A percentile compares a stretch with the other conserved stretches of the same genome.
phyloP scores from a whole-genome alignment of 208 protist genomes.

The Acanthamoeba sp. region DNA sequence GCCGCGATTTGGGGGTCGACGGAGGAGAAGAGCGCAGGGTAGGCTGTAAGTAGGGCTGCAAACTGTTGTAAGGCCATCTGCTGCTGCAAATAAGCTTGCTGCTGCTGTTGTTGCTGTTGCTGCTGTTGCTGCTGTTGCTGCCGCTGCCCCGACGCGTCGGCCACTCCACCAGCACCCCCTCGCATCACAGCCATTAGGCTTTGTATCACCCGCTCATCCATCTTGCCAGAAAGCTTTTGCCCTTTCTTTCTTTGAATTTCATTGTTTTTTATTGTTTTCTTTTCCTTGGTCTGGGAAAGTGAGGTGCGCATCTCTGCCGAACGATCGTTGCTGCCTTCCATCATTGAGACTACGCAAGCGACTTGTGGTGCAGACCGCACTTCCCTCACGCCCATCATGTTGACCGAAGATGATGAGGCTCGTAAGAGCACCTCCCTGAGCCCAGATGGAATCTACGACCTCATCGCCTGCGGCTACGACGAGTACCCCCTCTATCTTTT shows the following conservation, averaged over 20 bases:
- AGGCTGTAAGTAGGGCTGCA: neutral
- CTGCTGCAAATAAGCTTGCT: neutral
- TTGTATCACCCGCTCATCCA: conserved; percentile 3
- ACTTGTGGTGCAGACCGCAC: neutral
- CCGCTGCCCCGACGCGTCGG: neutral
- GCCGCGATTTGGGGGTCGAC: neutral
- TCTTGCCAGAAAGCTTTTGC: neutral
- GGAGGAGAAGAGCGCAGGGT: neutral
- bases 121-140: neutral
- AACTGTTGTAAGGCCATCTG: neutral
- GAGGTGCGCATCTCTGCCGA: too few relatives aligned
- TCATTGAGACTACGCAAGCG: neutral
- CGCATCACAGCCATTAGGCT: neutral
- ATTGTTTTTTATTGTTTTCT: neutral
- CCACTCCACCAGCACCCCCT: neutral
- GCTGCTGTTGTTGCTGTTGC: neutral
- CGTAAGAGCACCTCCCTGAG: neutral
- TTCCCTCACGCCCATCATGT: neutral
- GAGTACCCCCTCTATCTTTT: neutral
- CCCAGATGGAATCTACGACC: conserved; percentile 22
- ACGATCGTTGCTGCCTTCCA: neutral
- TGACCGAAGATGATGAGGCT: neutral
- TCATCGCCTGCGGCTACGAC: neutral
- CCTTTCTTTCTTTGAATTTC: neutral
- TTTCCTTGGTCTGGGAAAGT: too few relatives aligned